phyloP scores from a whole-genome alignment of 192 early-diverging fungal genomes.

The Rhizophagus sp. region DNA sequence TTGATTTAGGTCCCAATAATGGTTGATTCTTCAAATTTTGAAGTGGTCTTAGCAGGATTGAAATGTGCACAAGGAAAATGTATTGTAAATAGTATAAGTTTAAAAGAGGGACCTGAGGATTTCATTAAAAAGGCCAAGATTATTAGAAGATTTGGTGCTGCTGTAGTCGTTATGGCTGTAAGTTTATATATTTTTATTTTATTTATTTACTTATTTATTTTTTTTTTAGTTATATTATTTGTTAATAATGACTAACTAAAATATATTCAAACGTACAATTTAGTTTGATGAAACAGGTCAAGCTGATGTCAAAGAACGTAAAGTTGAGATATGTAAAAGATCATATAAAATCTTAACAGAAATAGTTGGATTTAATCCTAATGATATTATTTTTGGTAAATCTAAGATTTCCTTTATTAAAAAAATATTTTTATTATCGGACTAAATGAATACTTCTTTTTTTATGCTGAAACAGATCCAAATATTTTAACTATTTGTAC shows the following conservation, averaged over 20 bases:
- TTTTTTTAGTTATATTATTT: too few species aligned
- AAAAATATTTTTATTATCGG: background rate
- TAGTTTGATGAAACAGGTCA: conserved; percentile 93
- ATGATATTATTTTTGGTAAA: conserved; percentile 76
- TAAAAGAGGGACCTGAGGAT: conserved; percentile 93
- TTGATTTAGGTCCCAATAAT: conserved; percentile 74
- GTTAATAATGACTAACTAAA: background rate
- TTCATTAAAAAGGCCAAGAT: conserved; percentile 90
- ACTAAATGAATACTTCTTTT: conserved; percentile 1
- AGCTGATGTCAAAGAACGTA: conserved; percentile 81
- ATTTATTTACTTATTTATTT: too few species aligned
- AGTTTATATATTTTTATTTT: conserved; percentile 29
- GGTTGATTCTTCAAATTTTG: conserved; percentile 98
- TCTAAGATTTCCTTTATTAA: background rate
- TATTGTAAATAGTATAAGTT: conserved; percentile 95
- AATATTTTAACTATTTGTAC: conserved; percentile 97
- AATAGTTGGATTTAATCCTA: conserved; percentile 79
- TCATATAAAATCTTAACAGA: conserved; percentile 89
- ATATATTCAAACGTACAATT: background rate
- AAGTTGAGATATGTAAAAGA: conserved; percentile 87
- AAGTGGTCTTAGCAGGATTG: conserved; percentile 92
- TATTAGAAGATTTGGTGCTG: conserved; percentile 89
- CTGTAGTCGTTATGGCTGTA: conserved; percentile 94
- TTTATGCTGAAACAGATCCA: conserved; percentile 69
- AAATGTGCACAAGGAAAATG: conserved; percentile 97